Conservation (phyloP, 176 grass and related monocot species). For the Avena atlantica region DNA sequence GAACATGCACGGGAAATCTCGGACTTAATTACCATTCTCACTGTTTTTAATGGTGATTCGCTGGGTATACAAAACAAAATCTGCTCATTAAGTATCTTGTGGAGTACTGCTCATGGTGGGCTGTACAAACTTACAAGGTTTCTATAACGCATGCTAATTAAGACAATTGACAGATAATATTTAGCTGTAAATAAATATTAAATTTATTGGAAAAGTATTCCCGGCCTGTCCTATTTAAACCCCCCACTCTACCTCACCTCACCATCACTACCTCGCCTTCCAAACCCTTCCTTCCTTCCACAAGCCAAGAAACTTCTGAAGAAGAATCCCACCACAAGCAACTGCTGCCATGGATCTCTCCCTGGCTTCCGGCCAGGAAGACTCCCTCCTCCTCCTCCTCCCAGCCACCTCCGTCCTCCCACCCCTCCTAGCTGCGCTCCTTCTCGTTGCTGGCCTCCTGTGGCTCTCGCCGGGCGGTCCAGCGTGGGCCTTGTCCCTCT, state of each 20-base stretch:
- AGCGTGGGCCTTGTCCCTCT: conserved; percentile 59
- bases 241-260: not conserved
- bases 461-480: conserved; percentile 65
- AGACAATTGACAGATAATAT: not conserved
- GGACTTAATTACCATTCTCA: too few species aligned
- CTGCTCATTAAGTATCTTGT: too few species aligned
- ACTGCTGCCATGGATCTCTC: conserved; percentile 44
- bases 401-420: conserved; percentile 30
- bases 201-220: not conserved
- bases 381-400: conserved; percentile 53
- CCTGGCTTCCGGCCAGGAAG: conserved; percentile 15
- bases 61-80: too few species aligned
- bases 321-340: not conserved
- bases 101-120: not conserved
- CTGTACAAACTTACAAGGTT: not conserved
- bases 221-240: conserved; percentile 31
- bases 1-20: too few species aligned
- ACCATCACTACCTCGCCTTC: not conserved
- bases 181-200: not conserved
- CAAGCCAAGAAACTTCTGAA: not conserved
- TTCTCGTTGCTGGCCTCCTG: conserved; percentile 45
- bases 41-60: too few species aligned
- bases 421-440: conserved; percentile 27
- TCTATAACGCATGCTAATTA: not conserved
- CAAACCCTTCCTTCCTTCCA: not conserved